Base-by-base conservation (phyloP, 1,284 basidiomycete species). In the Moesziomyces sp. region DNA sequence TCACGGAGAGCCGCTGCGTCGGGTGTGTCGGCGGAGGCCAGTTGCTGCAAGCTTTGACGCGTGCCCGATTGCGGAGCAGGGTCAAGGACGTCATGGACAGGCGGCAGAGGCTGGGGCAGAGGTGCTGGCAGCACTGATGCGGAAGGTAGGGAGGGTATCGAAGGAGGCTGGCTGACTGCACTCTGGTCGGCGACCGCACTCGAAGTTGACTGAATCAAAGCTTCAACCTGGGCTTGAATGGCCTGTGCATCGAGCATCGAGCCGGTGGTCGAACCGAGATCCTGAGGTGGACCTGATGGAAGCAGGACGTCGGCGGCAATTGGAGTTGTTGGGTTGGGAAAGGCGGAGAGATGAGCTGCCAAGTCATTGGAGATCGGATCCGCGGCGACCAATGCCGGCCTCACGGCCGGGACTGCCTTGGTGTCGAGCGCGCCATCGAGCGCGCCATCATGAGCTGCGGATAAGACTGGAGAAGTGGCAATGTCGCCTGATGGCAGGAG, bases 171-270 rank as follows among this genome's bases (percentile, higher is more conserved):
- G 18, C 3, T n/a, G 46, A 6, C 33, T n/a, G 40, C 33, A 7
- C 42, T 33, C 16, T 45, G 55, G 18, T 44, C 49, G 16, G 35
- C 60, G 19, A 69, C 59, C 28, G 59, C 62, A 46, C 40, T 69
- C 19, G 66, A 69, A 3, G 66, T 63, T 6, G 71, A 74, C 21
- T 65, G 52, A 28, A 69, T 61, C 43, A 74, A 48, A 3, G 71
- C 71, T 44, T 69, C 65, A 7, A 74, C 54, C 18, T 74, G 71
- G 3, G 71, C 71, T 40, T 74, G 71, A 19, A 74, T 68, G 24
- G 58, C 46, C 21, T 62, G 71, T 1, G 71, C 55, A 33, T 74
- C 66, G 26, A 74, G 48, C 52, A 62, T 62, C 6, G 43, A 19
- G n/a, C 42, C 55, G 6, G 54, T 23, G 2, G 56, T 16, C 3